Evolutionary conservation across 495 filamentous ascomycete genomes (phyloP).

Genomic region (Platismatia glauca): DNA sequence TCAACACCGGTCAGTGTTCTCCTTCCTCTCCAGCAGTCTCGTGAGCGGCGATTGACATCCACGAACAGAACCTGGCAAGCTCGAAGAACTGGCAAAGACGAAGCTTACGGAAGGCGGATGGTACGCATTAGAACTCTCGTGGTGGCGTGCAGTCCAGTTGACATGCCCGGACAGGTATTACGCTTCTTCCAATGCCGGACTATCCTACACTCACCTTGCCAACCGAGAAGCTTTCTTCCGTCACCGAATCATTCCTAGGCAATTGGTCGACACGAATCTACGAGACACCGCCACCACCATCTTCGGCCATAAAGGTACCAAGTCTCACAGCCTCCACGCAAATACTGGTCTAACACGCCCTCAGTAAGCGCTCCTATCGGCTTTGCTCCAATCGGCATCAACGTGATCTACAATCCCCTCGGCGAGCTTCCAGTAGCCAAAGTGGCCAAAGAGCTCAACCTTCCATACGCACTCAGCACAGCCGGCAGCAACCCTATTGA

Average conservation of each 20-base stretch:
- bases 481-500: conserved; percentile 53
- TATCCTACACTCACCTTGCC: conserved; percentile 55
- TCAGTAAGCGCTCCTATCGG: conserved; percentile 35
- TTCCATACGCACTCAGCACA: conserved; percentile 50
- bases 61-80: conserved; percentile 41
- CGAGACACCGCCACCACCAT: conserved; percentile 51
- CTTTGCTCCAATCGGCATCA: conserved; percentile 60
- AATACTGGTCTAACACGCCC: not conserved
- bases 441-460: conserved; percentile 47
- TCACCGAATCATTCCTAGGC: conserved; percentile 54
- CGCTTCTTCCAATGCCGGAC: conserved; percentile 56
- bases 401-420: conserved; percentile 51
- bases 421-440: conserved; percentile 52
- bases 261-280: conserved; percentile 52
- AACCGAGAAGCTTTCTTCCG: conserved; percentile 62
- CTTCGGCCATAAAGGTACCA: conserved; percentile 44
- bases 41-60: not conserved
- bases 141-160: not conserved
- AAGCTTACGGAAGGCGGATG: conserved; percentile 45
- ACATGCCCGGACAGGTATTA: conserved; percentile 38
- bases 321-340: too few relatives aligned
- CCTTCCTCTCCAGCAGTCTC: not conserved
- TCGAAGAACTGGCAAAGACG: conserved; percentile 50
- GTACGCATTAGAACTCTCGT: conserved; percentile 20
- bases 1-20: conserved; percentile 41